Base-by-base conservation (phyloP, 768 basidiomycete species). In the Termitomyces sp. region DNA sequence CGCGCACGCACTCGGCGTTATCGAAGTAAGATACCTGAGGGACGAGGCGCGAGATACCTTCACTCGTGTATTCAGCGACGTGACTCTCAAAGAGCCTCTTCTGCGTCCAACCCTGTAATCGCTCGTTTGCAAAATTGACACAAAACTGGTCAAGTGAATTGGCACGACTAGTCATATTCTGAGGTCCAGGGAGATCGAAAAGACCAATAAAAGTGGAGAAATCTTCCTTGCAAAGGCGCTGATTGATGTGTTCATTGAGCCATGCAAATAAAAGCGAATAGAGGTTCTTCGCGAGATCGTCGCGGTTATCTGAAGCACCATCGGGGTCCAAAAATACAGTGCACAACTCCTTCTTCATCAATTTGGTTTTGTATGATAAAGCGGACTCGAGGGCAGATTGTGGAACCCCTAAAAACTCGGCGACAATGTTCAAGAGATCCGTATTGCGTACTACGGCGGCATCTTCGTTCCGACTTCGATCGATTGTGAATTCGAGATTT, bases 141-240 rank as follows among this genome's bases (percentile, higher is more conserved):
- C 90, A 92, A 70, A 98, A 94, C 61, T 98, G 94, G 69, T 99
- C 94, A 49, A 99, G 84, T 6, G 94, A 94, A 72, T 99, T 98
- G 56, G 89, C 78, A 1, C 92, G 82, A 57, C 86, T 88, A 4
- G 88, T 85, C 73, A 93, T 82, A 72, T 97, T 95, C 71, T 97
- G 94, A 5, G 90, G 83, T 6, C 96, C 94, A 2, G 96, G 94
- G 12, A 98, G 83, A 70, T 99, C 94, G 67, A 98, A 88, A 36
- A 98, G 80, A 9, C 94, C 92, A 63, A 98, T 88, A 74, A 95
- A 97, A 2, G 90, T 92, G 4, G 81, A 78, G 62, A 94, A 99
- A 68, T 97, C 94, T 40, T 98, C 95, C 24, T 87, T 85, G 76
- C 94, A 97, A 16, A 99, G 84, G 42, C 90, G 90, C 64, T 97